These are phyloP conservation scores for Globisporangium paroecandrum DNA, from an alignment of 352 stramenopile species.

Conservation along the genomic window DNA sequence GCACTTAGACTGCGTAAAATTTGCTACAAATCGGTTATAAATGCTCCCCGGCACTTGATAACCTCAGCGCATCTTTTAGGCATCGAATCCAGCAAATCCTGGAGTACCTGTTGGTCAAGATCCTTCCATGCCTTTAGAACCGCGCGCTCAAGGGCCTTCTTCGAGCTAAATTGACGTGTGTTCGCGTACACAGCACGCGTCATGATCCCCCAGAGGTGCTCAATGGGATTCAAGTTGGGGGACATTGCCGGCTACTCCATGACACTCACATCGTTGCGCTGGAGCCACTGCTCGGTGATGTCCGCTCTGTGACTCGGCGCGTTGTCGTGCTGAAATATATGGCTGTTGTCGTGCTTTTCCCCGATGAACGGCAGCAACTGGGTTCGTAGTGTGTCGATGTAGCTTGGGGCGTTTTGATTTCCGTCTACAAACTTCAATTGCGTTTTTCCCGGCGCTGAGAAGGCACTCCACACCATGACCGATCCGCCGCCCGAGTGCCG, in stretches of 20 bases:
- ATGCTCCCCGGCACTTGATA: not conserved
- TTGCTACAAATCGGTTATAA: not conserved
- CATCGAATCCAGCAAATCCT: conserved; percentile 4
- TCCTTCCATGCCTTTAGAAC: not conserved
- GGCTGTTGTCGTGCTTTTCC: too few species aligned
- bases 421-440: too few species aligned
- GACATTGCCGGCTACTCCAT: not conserved
- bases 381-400: too few species aligned
- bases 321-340: too few species aligned
- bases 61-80: not conserved
- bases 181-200: not conserved
- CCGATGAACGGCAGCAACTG: too few species aligned
- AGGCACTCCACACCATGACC: too few species aligned
- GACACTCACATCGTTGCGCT: not conserved
- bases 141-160: not conserved
- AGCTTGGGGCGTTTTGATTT: too few species aligned
- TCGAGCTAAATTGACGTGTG: conserved; percentile 1
- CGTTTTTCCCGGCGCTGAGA: too few species aligned
- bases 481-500: too few species aligned
- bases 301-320: too few species aligned
- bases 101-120: not conserved
- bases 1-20: not conserved
- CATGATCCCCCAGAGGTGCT: conserved; percentile 4
- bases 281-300: not conserved
- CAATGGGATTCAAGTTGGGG: not conserved